Evolutionary conservation across 2,329 filamentous ascomycete genomes (phyloP).

Genomic region (Fusarium compactum): DNA sequence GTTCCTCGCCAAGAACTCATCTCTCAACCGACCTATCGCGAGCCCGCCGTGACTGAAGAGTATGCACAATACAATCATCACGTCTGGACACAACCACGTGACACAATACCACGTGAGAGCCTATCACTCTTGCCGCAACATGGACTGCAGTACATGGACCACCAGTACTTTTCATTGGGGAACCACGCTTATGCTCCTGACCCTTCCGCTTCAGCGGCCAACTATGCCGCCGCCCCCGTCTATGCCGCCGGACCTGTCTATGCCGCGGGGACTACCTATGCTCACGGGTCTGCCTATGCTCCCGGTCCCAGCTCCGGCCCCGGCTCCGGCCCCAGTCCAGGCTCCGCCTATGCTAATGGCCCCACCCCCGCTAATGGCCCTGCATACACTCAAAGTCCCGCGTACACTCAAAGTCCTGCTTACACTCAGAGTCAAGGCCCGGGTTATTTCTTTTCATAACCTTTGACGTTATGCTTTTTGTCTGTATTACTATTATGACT

Average conservation of each 20-base stretch:
- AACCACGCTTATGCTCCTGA: not conserved
- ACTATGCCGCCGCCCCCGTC: not conserved
- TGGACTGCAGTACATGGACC: not conserved
- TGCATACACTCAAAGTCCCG: not conserved
- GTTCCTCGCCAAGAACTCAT: not conserved
- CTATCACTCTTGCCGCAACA: not conserved
- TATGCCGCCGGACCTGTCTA: not conserved
- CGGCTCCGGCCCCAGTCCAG: not conserved
- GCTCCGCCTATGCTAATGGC: not conserved
- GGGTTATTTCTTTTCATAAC: not conserved
- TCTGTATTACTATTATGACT: not conserved
- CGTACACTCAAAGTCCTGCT: not conserved
- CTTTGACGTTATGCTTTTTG: not conserved
- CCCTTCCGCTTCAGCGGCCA: not conserved
- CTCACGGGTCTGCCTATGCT: not conserved
- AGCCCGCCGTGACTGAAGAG: not conserved
- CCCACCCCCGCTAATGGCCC: not conserved
- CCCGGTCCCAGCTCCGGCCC: not conserved
- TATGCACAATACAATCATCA: not conserved
- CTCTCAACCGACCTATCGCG: not conserved
- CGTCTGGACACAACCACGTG: not conserved
- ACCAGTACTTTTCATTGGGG: not conserved
- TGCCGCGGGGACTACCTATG: not conserved
- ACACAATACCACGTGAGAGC: not conserved
- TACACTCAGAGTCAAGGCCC: not conserved